A percentile compares a stretch with the other conserved stretches of the same genome.
Conservation (phyloP, 352 stramenopile species). For the Phytophthora megakarya region DNA sequence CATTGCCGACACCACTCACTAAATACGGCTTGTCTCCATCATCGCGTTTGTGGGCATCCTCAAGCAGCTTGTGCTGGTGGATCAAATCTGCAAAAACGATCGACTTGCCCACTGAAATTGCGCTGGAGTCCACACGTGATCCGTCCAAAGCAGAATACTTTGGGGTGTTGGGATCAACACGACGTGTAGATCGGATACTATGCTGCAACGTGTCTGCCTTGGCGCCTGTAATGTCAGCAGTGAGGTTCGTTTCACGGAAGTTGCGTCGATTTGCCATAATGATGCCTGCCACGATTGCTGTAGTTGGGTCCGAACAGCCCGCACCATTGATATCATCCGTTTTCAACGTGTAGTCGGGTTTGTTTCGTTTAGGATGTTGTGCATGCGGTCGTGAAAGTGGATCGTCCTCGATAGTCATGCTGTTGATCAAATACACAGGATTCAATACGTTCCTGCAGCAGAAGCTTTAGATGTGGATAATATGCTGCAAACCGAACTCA, state of each 20-base stretch:
- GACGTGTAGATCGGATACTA: conserved; percentile 69
- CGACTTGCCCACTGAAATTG: conserved; percentile 67
- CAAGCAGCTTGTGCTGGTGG: conserved; percentile 46
- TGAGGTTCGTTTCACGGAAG: conserved; percentile 64
- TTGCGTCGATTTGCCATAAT: conserved; percentile 57
- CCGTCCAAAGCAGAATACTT: conserved; percentile 67
- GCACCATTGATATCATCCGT: conserved; percentile 73
- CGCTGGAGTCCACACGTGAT: conserved; percentile 61
- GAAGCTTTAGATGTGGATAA: background rate
- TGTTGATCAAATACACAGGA: conserved; percentile 76
- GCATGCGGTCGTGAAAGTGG: conserved; percentile 46
- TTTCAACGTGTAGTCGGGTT: conserved; percentile 53
- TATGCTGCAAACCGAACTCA: background rate
- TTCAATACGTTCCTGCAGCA: conserved; percentile 65
- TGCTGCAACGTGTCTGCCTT: conserved; percentile 67
- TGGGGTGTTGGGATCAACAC: conserved; percentile 70
- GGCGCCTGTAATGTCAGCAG: conserved; percentile 65
- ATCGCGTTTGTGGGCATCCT: conserved; percentile 22
- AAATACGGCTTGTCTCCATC: conserved; percentile 40
- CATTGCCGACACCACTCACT: conserved; percentile 61
- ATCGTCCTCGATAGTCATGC: conserved; percentile 61
- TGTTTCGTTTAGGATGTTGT: conserved; percentile 57
- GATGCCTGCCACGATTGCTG: conserved; percentile 63
- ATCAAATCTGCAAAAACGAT: conserved; percentile 73
- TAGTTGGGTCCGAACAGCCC: conserved; percentile 53